These are phyloP conservation scores for Osmanthus fragrans DNA, from an alignment of 257 asterid species.

Conservation along the genomic window DNA sequence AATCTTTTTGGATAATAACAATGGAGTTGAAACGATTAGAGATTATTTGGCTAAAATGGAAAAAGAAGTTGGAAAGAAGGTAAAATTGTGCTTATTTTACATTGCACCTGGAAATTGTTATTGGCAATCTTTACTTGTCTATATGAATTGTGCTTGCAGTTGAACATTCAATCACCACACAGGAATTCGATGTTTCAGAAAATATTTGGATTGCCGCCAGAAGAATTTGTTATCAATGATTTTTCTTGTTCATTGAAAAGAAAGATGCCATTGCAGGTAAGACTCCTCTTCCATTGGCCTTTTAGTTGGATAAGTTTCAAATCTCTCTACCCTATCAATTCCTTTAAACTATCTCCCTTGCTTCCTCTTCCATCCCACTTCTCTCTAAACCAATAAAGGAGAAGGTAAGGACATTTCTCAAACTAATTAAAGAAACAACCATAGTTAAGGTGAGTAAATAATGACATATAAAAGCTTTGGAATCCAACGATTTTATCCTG, in stretches of 20 bases:
- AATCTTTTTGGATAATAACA: slow-evolving; percentile 79
- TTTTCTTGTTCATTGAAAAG: slow-evolving; percentile 84
- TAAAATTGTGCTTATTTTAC: slow-evolving; percentile 21
- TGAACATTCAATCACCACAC: slow-evolving; percentile 82
- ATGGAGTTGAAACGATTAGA: slow-evolving; percentile 85
- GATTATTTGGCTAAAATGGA: slow-evolving; percentile 82
- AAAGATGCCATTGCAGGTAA: slow-evolving; percentile 90
- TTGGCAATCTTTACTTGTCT: neutral
- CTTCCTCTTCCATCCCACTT: neutral
- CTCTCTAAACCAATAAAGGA: neutral
- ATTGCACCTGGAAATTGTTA: slow-evolving; percentile 7
- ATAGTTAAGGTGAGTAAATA: neutral
- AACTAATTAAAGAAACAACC: neutral
- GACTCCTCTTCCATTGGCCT: neutral
- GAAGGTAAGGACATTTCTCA: neutral
- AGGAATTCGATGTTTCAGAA: slow-evolving; percentile 76
- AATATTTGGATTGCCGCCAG: slow-evolving; percentile 78
- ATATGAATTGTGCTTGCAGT: slow-evolving; percentile 45
- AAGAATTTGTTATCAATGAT: slow-evolving; percentile 87
- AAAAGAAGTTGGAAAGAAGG: slow-evolving; percentile 95
- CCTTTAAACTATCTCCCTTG: neutral
- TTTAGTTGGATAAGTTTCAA: neutral
- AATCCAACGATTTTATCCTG: neutral
- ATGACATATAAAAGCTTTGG: neutral
- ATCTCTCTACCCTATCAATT: neutral